Evolutionary conservation across 1,284 basidiomycete genomes (phyloP).

Genomic region (Trametes pubescens): DNA sequence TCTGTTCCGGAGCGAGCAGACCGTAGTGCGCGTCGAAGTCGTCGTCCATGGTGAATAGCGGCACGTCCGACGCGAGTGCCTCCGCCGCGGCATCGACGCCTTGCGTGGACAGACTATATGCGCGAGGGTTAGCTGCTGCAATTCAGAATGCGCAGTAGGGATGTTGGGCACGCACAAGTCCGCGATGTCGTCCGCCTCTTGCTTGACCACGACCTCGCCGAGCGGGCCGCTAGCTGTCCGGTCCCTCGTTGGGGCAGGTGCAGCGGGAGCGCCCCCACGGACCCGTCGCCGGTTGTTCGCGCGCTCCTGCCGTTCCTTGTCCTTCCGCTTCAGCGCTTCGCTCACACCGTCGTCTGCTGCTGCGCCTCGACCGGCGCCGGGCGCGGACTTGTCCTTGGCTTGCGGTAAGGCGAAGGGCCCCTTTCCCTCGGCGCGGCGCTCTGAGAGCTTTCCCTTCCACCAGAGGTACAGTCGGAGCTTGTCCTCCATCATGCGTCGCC

Average conservation of each 20-base stretch:
- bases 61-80: conserved; percentile 29
- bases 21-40: conserved; percentile 88
- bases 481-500: conserved; percentile 80
- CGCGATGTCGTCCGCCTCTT: conserved; percentile 35
- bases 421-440: conserved; percentile 47
- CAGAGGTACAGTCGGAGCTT: conserved; percentile 79
- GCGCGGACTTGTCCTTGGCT: conserved; percentile 27
- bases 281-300: conserved; percentile 64
- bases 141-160: too few relatives aligned
- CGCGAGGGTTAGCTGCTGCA: too few relatives aligned
- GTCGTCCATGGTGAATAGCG: conserved; percentile 64
- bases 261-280: conserved; percentile 68
- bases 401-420: conserved; percentile 30
- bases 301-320: conserved; percentile 63
- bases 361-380: background rate
- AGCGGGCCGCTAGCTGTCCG: conserved; percentile 1
- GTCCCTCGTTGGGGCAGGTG: conserved; percentile 32
- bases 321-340: conserved; percentile 81
- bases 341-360: conserved; percentile 48
- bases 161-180: conserved; percentile 29
- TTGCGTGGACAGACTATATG: conserved; percentile 32
- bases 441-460: conserved; percentile 78
- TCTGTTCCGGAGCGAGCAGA: conserved; percentile 80
- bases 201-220: conserved; percentile 28
- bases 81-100: conserved; percentile 19